Percentiles rank a stretch among this genome's conserved stretches.
These are phyloP conservation scores for Plasmodium coatneyi DNA, from an alignment of 169 alveolate genomes.

Conservation along the genomic window DNA sequence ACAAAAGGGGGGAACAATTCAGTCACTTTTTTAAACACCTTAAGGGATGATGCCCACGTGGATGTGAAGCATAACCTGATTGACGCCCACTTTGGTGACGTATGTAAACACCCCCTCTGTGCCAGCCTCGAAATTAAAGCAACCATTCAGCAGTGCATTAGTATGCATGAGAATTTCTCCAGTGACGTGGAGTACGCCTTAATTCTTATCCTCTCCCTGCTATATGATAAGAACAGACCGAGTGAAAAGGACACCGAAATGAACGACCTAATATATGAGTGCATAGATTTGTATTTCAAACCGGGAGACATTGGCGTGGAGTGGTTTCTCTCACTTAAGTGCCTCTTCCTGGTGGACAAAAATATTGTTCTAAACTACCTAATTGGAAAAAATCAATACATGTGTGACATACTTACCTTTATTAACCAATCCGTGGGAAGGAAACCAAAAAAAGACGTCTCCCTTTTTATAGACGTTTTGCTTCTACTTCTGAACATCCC, in stretches of 20 bases:
- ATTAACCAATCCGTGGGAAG: constrained; percentile 58
- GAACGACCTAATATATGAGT: constrained; percentile 41
- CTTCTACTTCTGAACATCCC: constrained; percentile 41
- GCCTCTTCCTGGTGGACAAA: constrained; percentile 68
- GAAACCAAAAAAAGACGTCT: neutral
- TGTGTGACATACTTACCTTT: constrained; percentile 14
- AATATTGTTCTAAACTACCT: constrained; percentile 49
- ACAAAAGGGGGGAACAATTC: neutral
- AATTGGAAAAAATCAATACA: constrained; percentile 57
- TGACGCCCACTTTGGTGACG: constrained; percentile 37
- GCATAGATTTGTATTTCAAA: constrained; percentile 46
- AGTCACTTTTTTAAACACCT: neutral
- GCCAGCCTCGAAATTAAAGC: constrained; percentile 37
- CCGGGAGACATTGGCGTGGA: constrained; percentile 12
- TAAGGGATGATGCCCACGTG: neutral
- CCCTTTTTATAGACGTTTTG: constrained; percentile 47
- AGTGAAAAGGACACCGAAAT: constrained; percentile 64
- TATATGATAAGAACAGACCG: constrained; percentile 54
- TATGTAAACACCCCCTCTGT: constrained; percentile 44
- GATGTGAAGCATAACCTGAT: neutral
- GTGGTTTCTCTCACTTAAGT: constrained; percentile 56
- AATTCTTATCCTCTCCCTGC: constrained; percentile 14
- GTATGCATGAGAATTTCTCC: constrained; percentile 29
- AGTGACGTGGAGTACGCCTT: constrained; percentile 53
- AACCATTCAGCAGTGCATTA: constrained; percentile 29